Evolutionary conservation across 805 yeast genomes (phyloP).

Genomic region (Candida mattraensis): DNA sequence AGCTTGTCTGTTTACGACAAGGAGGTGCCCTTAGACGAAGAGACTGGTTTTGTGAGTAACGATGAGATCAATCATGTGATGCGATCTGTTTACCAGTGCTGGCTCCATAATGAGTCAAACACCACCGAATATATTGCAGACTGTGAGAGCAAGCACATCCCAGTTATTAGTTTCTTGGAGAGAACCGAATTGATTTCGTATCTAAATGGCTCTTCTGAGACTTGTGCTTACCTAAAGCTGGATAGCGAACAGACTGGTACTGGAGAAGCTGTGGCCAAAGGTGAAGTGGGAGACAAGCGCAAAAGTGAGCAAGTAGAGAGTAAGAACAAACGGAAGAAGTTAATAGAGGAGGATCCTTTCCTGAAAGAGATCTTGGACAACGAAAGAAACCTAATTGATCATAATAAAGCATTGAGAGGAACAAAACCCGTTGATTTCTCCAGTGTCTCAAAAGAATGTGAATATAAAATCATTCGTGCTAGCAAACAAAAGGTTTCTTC

Average conservation of each 20-base stretch:
- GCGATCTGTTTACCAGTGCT: conserved; percentile 69
- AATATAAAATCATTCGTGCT: conserved; percentile 54
- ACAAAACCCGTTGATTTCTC: conserved; percentile 64
- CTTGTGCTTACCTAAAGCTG: conserved; percentile 51
- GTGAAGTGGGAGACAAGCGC: conserved; percentile 5
- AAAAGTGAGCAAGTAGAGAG: conserved; percentile 8
- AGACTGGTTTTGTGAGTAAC: conserved; percentile 58
- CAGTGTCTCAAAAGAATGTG: conserved; percentile 66
- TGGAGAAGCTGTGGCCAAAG: not conserved
- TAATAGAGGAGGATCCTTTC: conserved; percentile 47
- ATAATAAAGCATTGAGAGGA: conserved; percentile 51
- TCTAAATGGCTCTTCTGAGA: conserved; percentile 67
- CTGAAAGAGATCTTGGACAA: conserved; percentile 44
- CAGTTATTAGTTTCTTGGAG: conserved; percentile 78
- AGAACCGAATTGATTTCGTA: conserved; percentile 82
- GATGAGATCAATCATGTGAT: conserved; percentile 43
- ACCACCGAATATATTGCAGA: conserved; percentile 80
- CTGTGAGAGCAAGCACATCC: conserved; percentile 62
- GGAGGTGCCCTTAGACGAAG: conserved; percentile 22
- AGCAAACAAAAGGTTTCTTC: conserved; percentile 38
- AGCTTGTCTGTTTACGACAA: conserved; percentile 18
- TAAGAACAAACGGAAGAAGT: conserved; percentile 21
- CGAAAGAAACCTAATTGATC: conserved; percentile 45
- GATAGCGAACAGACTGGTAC: conserved; percentile 8
- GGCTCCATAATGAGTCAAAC: conserved; percentile 69